Evolutionary conservation across 306 rosid genomes (phyloP).

Genomic region (Carpinus fangiana): DNA sequence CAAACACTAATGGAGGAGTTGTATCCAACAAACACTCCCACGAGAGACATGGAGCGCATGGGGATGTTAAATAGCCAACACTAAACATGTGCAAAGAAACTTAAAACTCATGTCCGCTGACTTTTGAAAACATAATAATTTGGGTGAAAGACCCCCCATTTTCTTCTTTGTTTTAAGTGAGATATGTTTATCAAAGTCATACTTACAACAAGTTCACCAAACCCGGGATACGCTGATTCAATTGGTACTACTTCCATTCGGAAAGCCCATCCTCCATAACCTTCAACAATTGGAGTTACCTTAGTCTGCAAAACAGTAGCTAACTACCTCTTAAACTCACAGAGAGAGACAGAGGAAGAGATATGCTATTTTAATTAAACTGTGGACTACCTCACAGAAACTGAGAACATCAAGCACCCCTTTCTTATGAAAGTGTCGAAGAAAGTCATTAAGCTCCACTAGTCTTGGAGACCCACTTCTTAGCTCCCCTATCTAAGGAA

Average conservation of each 20-base stretch:
- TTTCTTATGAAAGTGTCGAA: constrained; percentile 83
- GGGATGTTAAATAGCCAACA: neutral
- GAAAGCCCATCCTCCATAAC: constrained; percentile 99
- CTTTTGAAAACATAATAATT: neutral
- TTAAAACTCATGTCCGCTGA: neutral
- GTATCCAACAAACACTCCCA: neutral
- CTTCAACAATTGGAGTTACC: constrained; percentile 98
- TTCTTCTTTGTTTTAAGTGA: constrained; percentile 9
- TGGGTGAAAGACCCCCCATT: neutral
- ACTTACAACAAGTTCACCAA: constrained; percentile 96
- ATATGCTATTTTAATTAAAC: constrained; percentile 7
- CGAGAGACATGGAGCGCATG: neutral
- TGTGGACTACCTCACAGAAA: constrained; percentile 82
- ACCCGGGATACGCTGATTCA: constrained; percentile 98
- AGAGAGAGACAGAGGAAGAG: constrained; percentile 16
- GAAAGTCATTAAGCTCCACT: constrained; percentile 81
- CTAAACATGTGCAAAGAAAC: neutral
- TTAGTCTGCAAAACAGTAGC: constrained; percentile 68
- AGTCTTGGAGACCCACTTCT: constrained; percentile 87
- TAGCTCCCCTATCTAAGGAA: constrained; percentile 86
- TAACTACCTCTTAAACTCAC: constrained; percentile 35
- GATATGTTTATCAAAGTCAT: constrained; percentile 24
- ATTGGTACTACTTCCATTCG: constrained; percentile 93
- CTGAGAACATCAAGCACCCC: constrained; percentile 83
- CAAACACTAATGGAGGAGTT: neutral